Conservation (phyloP, 1,284 basidiomycete species). For the Cutaneotrichosporon dermatis region DNA sequence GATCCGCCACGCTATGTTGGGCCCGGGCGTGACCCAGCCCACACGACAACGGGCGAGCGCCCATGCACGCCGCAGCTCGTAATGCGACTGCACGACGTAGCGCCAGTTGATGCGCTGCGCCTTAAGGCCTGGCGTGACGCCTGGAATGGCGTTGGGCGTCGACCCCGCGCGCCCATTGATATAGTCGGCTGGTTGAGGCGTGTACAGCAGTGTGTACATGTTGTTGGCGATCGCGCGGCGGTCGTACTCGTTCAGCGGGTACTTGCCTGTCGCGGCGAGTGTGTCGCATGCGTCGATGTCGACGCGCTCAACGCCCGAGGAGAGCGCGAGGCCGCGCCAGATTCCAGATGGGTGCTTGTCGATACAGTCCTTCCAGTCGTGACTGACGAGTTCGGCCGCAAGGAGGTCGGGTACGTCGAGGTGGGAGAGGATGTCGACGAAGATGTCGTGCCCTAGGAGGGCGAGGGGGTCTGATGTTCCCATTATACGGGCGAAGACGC, state of each 20-base stretch:
- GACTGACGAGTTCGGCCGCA: slow-evolving; percentile 19
- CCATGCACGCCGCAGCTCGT: slow-evolving; percentile 29
- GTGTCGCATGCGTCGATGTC: slow-evolving; percentile 12
- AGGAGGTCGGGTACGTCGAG: slow-evolving; percentile 27
- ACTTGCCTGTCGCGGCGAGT: slow-evolving; percentile 8
- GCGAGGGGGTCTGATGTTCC: slow-evolving; percentile 27
- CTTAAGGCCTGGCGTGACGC: background rate
- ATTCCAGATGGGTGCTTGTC: slow-evolving; percentile 19
- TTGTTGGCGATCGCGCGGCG: slow-evolving; percentile 6
- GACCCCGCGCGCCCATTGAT: background rate
- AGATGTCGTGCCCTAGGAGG: slow-evolving; percentile 33
- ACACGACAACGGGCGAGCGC: slow-evolving; percentile 23
- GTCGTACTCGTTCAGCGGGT: slow-evolving; percentile 8
- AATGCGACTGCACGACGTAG: slow-evolving; percentile 17
- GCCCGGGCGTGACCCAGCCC: slow-evolving; percentile 28
- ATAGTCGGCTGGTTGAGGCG: background rate
- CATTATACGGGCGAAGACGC: background rate
- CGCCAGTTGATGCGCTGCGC: slow-evolving; percentile 18
- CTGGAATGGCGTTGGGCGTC: background rate
- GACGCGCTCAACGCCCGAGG: slow-evolving; percentile 20
- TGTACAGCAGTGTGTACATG: slow-evolving; percentile 1
- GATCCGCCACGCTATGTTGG: slow-evolving; percentile 37
- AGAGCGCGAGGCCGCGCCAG: slow-evolving; percentile 22
- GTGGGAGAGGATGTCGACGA: slow-evolving; percentile 32
- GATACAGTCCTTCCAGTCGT: slow-evolving; percentile 25